These are phyloP conservation scores for Penicillium sp. DNA, from an alignment of 2,329 filamentous ascomycete species.

Conservation along the genomic window DNA sequence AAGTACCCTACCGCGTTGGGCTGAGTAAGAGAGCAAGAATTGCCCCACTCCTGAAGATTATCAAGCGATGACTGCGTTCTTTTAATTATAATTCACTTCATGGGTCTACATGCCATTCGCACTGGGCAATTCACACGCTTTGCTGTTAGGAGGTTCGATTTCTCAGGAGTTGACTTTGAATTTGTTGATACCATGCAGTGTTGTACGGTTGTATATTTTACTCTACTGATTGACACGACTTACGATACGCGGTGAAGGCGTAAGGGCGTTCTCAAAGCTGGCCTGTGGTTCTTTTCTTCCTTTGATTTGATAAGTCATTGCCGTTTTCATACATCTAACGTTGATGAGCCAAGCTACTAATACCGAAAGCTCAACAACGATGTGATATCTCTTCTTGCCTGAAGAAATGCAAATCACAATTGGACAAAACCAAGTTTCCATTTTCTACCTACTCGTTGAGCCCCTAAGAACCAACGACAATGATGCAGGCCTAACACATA, in stretches of 20 bases:
- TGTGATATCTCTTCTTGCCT: not conserved
- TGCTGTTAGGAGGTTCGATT: not conserved
- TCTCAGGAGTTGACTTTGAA: too few relatives aligned
- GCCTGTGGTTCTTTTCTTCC: not conserved
- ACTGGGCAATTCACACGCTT: not conserved
- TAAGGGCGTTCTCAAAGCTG: not conserved
- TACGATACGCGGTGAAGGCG: not conserved
- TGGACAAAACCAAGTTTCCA: not conserved
- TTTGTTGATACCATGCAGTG: conserved; percentile 1
- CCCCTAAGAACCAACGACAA: conserved; percentile 3
- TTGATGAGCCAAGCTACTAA: not conserved
- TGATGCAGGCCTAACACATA: conserved; percentile 9
- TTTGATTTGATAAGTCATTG: not conserved
- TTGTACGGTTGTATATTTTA: not conserved
- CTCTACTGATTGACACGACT: conserved; percentile 3
- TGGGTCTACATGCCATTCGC: not conserved
- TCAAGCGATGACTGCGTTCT: conserved; percentile 37
- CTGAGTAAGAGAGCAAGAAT: conserved; percentile 55
- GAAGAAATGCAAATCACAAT: not conserved
- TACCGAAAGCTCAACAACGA: not conserved
- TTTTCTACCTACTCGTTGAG: not conserved
- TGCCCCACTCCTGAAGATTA: conserved; percentile 53
- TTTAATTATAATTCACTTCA: not conserved
- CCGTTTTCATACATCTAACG: not conserved
- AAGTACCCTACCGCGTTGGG: conserved; percentile 53